A percentile compares a stretch with the other conserved stretches of the same genome.
These are phyloP conservation scores for Lophium mytilinum DNA, from an alignment of 495 filamentous ascomycete species.

Conservation along the genomic window DNA sequence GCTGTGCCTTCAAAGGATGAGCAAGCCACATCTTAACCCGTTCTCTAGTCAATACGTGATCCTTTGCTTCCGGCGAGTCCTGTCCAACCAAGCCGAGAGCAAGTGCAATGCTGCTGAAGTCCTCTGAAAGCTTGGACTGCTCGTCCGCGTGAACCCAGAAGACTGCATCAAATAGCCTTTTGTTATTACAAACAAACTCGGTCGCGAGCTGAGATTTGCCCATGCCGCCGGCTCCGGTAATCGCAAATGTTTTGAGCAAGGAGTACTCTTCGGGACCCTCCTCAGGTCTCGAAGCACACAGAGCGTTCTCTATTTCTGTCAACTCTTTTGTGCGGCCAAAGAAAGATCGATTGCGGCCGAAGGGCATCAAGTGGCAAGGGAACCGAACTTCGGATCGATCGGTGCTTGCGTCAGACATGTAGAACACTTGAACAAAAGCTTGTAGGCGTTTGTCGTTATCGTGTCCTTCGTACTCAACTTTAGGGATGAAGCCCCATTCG, in stretches of 20 bases:
- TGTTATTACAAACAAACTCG: conserved; percentile 13
- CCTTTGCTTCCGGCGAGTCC: conserved; percentile 13
- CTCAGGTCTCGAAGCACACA: not conserved
- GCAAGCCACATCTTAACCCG: conserved; percentile 14
- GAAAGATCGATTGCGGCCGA: not conserved
- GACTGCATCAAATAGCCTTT: conserved; percentile 14
- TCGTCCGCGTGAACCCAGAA: conserved; percentile 24
- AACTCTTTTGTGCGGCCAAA: not conserved
- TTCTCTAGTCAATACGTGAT: conserved; percentile 17
- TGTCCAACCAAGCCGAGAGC: conserved; percentile 14
- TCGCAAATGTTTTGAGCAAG: conserved; percentile 8
- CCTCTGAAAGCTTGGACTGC: conserved; percentile 7
- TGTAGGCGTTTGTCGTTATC: conserved; percentile 3
- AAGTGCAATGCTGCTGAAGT: conserved; percentile 14
- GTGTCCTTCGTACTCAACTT: conserved; percentile 4
- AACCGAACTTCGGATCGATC: not conserved
- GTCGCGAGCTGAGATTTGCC: conserved; percentile 22
- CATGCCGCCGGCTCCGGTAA: conserved; percentile 21
- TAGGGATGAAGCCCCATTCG: not conserved
- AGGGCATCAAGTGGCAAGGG: conserved; percentile 4
- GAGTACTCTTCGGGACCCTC: not conserved
- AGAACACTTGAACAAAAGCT: conserved; percentile 2
- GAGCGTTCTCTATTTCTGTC: not conserved
- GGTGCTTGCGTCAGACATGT: not conserved
- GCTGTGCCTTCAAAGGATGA: conserved; percentile 7